These are phyloP conservation scores for Capsicum rhomboideum DNA, from an alignment of 257 asterid species.

Conservation along the genomic window DNA sequence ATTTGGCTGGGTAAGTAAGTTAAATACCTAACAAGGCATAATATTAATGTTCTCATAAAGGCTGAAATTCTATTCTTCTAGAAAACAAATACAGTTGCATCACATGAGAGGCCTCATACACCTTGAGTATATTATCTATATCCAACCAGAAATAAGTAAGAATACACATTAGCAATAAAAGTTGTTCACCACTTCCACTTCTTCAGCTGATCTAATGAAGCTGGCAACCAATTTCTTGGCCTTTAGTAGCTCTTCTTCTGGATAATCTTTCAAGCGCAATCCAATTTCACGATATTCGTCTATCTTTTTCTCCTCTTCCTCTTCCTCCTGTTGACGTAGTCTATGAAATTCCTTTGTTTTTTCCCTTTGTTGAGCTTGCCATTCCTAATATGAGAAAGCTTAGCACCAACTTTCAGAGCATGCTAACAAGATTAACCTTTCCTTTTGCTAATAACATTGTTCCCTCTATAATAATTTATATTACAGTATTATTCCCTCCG, in stretches of 20 bases:
- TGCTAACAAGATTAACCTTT: not conserved
- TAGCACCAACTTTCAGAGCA: constrained; percentile 15
- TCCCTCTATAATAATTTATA: not conserved
- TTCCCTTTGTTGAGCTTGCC: constrained; percentile 94
- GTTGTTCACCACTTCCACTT: constrained; percentile 73
- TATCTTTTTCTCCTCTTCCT: constrained; percentile 73
- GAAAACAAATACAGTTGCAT: not conserved
- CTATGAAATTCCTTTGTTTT: constrained; percentile 73
- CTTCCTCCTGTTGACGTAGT: constrained; percentile 59
- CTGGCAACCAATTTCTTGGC: constrained; percentile 86
- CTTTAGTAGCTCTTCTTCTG: constrained; percentile 56
- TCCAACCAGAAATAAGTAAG: not conserved
- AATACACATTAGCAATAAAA: not conserved
- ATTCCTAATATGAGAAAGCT: constrained; percentile 52
- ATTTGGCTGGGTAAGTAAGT: not conserved
- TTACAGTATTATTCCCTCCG: not conserved
- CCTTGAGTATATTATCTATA: not conserved
- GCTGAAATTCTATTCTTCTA: not conserved
- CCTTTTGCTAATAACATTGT: not conserved
- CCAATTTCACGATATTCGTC: constrained; percentile 84
- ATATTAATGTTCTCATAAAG: not conserved
- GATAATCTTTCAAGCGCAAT: constrained; percentile 50
- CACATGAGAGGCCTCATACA: not conserved
- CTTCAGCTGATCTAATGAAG: constrained; percentile 87
- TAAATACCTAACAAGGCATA: not conserved